Base-by-base conservation (phyloP, 495 filamentous ascomycete species). In the Haplographium delicatum region DNA sequence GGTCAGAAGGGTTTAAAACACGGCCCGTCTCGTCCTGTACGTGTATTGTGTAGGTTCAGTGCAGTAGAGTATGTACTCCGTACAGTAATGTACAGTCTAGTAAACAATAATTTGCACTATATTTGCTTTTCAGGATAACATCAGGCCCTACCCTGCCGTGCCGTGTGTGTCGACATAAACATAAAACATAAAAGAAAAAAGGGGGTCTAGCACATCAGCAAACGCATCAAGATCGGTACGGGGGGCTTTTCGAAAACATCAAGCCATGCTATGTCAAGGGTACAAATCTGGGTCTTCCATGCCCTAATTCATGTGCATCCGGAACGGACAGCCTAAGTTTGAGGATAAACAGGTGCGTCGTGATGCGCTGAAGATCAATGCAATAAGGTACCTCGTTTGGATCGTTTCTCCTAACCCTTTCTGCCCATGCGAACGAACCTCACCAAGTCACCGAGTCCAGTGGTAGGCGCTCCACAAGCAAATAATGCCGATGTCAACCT, bases 281-380 rank as follows among this genome's bases (percentile, higher is more conserved):
- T 11, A 35, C 33, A n/a, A n/a, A 39, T 18, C 6, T 19, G 35
- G 33, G 11, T 35, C 5, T 11, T 16, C 18, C 11, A 5, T 16
- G 5, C 20, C 2, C 26, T 2, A 2, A 4, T 4, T 41, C 19
- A 20, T 13, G 25, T 27, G 47, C 48, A 37, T 37, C 38, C 39
- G 26, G 48, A 33, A 31, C 24, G 15, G 6, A 37, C 26, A 35
- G 38, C 38, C 39, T 44, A 51, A 44, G 15, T n/a, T 6, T 34
- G n/a, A 24, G 18, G 39, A 31, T 27, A 31, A 51, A 51, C 48
- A 34, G 19, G 48, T 39, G 48, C 48, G 35, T 44, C 24, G 30
- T 23, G 39, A 51, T 51, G 48, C 39, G 44, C 48, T 9, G 48
- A 23, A 41, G 48, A 51, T 51, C 48, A 51, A 43, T 42, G 44